A percentile compares a stretch with the other conserved stretches of the same genome.
Conservation (phyloP, 2,329 filamentous ascomycete species). For the Thyridium curvatum region DNA sequence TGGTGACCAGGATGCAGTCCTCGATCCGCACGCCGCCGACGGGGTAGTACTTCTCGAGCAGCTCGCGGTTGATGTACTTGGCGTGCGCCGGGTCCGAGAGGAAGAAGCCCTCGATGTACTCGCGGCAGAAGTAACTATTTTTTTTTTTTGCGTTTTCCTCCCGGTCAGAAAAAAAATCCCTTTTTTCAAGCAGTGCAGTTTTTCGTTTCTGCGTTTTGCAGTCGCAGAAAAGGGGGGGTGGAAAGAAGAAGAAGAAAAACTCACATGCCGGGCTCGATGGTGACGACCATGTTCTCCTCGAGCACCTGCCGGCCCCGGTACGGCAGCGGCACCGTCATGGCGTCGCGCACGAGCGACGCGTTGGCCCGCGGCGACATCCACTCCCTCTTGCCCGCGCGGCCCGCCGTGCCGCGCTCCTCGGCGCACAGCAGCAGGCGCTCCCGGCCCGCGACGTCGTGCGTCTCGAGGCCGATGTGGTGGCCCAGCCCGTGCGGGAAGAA, state of each 20-base stretch:
- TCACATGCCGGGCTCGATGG: conserved; percentile 69
- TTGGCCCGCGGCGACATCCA: conserved; percentile 29
- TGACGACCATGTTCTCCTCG: conserved; percentile 62
- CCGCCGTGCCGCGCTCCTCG: conserved; percentile 5
- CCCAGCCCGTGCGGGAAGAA: conserved; percentile 64
- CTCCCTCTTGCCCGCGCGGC: conserved; percentile 32
- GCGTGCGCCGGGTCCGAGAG: conserved; percentile 51
- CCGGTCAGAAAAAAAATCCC: conserved; percentile 1
- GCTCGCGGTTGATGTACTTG: conserved; percentile 57
- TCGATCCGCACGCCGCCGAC: conserved; percentile 92
- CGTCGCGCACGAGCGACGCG: conserved; percentile 17
- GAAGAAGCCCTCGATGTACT: conserved; percentile 66
- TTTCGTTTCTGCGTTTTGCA: too few species aligned
- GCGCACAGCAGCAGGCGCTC: conserved; percentile 23
- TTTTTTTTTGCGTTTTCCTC: conserved; percentile 3
- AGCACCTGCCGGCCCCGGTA: conserved; percentile 26
- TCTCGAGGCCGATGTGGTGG: conserved; percentile 60
- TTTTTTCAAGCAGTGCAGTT: not conserved
- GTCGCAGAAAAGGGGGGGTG: not conserved
- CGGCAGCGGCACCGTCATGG: not conserved
- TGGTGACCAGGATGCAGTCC: conserved; percentile 78
- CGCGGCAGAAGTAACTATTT: conserved; percentile 64
- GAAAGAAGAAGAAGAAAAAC: conserved; percentile 10
- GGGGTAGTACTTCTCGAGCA: conserved; percentile 63
- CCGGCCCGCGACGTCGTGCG: conserved; percentile 49